Conservation (phyloP, 1,284 basidiomycete species). For the Phellopilus nigrolimitatus region DNA sequence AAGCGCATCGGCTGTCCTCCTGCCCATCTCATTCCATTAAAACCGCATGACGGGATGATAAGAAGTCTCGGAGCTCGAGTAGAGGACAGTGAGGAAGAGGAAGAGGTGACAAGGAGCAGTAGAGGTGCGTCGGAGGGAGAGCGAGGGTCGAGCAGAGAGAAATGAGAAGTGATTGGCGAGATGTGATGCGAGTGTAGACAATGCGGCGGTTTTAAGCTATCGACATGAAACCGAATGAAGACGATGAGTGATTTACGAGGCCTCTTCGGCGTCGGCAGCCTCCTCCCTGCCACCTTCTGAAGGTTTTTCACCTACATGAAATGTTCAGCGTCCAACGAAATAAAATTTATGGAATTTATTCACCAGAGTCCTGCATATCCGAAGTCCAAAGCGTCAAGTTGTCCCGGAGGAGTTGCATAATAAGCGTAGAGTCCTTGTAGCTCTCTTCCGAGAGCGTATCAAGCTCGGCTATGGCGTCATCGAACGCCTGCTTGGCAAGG, state of each 20-base stretch:
- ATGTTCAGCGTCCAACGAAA: constrained; percentile 1
- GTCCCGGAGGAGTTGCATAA: constrained; percentile 99
- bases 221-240: constrained; percentile 14
- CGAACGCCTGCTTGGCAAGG: constrained; percentile 99
- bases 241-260: constrained; percentile 31
- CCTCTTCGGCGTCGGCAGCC: constrained; percentile 51
- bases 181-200: constrained; percentile 13
- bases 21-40: constrained; percentile 15
- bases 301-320: constrained; percentile 52
- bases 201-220: constrained; percentile 17
- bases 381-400: constrained; percentile 99
- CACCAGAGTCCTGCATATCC: constrained; percentile 89
- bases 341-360: constrained; percentile 27
- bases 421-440: constrained; percentile 98
- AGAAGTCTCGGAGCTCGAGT: constrained; percentile 3
- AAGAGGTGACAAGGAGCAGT: background rate
- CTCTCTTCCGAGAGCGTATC: constrained; percentile 99
- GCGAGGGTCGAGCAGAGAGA: constrained; percentile 13
- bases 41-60: constrained; percentile 8
- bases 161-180: constrained; percentile 8
- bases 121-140: background rate
- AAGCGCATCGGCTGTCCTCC: background rate
- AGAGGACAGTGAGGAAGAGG: background rate
- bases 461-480: constrained; percentile 99
- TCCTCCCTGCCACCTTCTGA: constrained; percentile 67